Base-by-base conservation (phyloP, 1,139 yeast genomes). In the Zygosaccharomyces pseudobailii region DNA sequence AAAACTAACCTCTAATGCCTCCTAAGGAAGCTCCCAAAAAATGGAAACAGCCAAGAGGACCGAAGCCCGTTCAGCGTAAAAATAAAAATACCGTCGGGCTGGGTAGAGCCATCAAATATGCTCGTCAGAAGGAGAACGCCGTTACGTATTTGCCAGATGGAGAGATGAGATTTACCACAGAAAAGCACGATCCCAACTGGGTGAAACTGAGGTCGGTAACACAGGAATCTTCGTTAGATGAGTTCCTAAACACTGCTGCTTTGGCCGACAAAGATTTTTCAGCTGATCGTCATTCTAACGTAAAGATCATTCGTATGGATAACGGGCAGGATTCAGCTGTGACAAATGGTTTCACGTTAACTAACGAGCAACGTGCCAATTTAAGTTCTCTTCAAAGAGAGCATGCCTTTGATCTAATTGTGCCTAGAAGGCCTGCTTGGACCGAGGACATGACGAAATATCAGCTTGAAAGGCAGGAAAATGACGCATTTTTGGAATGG, bases 351-450 rank as follows among this genome's bases (percentile, higher is more conserved):
- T 78, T 76, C 51, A 63, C 87, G 48, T 72, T 90, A 54, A 75
- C 84, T 0, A 75, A 76, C 25, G 89, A 81, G 47, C 90, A 89
- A 63, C 84, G 82, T 61, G 72, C 74, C 43, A 77, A 73, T 42
- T 71, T 87, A 52, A 78, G 82, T 55, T 73, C 74, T 37, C 76
- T 82, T 57, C 96, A 89, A 61, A 78, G 81, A 62, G 76, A 80
- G 52, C 86, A 87, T 65, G 87, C 84, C 53, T 83, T 82, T 52
- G 84, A 82, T 60, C 76, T 94, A 61, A 89, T 87, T n/a, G 92
- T 94, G 45, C 99, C 99, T 33, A 80, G 96, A 66, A 78, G 98
- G 65, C 99, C 99, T 6, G 62, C 71, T 44, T 94, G 99, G 99
- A 76, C 71, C 49, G 77, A 76, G 51, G 72, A 67, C 3, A 92